Evolutionary conservation across 192 early-diverging fungal species (phyloP).

Genomic region (Chytriomyces sp.): DNA sequence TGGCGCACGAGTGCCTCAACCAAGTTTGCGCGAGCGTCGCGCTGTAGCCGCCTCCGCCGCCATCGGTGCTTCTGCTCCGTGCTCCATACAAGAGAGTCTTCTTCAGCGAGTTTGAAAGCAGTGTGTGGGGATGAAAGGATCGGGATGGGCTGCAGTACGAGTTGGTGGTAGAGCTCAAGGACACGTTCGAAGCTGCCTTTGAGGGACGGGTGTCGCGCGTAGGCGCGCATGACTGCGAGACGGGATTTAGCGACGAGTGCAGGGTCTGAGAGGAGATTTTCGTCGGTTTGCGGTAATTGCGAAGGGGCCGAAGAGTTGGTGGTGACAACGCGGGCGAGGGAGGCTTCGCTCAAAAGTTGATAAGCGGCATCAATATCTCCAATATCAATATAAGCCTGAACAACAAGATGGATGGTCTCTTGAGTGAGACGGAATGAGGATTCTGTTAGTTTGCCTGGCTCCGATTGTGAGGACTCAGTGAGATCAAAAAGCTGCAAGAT

Average conservation of each 20-base stretch:
- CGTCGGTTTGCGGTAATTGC: neutral
- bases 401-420: neutral
- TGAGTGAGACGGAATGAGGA: neutral
- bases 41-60: too few species aligned
- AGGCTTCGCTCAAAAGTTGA: neutral
- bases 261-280: neutral
- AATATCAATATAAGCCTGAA: neutral
- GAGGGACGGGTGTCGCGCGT: neutral
- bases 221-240: neutral
- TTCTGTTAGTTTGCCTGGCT: neutral
- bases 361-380: constrained; percentile 14
- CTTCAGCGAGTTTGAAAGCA: neutral
- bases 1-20: neutral
- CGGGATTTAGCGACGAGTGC: neutral
- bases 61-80: neutral
- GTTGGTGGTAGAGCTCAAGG: neutral
- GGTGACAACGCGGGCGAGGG: too few species aligned
- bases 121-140: neutral
- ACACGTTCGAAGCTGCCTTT: neutral
- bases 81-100: neutral
- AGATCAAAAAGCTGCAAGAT: constrained; percentile 12
- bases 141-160: neutral
- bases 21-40: neutral
- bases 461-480: neutral
- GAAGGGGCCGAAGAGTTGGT: neutral